A percentile compares a stretch with the other conserved stretches of the same genome.
Conservation (phyloP, 2,329 filamentous ascomycete species). For the Monascus ruber region DNA sequence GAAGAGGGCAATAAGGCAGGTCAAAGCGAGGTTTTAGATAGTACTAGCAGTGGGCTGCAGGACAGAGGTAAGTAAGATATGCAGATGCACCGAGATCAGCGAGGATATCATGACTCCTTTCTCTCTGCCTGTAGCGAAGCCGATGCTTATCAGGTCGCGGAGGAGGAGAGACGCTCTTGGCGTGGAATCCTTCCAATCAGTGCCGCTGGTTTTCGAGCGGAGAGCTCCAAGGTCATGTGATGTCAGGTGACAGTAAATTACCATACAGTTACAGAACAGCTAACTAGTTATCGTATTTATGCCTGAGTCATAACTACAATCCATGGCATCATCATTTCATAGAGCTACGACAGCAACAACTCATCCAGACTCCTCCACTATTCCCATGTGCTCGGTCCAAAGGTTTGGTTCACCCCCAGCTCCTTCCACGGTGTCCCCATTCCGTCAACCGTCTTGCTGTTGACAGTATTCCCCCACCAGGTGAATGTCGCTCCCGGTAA, state of each 20-base stretch:
- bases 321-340: background rate
- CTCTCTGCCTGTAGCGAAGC: no score
- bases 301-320: background rate
- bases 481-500: constrained; percentile 20
- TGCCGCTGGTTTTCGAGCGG: no score
- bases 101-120: no score
- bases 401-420: constrained; percentile 8
- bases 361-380: background rate
- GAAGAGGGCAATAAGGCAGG: no score
- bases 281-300: no score
- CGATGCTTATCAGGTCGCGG: no score
- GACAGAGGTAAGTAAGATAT: background rate
- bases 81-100: no score
- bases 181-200: no score
- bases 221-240: no score
- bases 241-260: no score
- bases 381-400: constrained; percentile 6
- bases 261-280: no score
- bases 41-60: background rate
- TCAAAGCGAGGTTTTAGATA: background rate
- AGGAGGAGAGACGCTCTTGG: no score
- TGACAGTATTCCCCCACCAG: constrained; percentile 25
- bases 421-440: constrained; percentile 16
- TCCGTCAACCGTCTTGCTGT: constrained; percentile 20
- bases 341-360: background rate